Evolutionary conservation across 1,139 yeast genomes (phyloP).

Genomic region (Yamadazyma atlantica): DNA sequence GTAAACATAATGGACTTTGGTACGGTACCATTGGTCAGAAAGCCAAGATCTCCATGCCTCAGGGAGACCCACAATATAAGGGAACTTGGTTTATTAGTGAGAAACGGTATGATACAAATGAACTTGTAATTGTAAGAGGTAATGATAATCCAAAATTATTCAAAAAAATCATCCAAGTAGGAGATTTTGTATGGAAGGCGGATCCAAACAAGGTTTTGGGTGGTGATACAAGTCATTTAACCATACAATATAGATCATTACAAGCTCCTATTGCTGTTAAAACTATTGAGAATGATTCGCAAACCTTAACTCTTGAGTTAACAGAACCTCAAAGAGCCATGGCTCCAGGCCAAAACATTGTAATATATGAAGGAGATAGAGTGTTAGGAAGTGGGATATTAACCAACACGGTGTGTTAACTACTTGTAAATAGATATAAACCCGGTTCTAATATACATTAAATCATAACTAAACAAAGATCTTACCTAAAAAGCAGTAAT

Average conservation of each 20-base stretch:
- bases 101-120: conserved; percentile 62
- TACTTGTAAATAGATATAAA: not conserved
- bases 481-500: conserved; percentile 39
- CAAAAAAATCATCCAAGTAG: conserved; percentile 41
- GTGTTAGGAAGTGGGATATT: conserved; percentile 77
- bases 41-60: conserved; percentile 48
- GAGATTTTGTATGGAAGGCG: conserved; percentile 41
- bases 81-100: conserved; percentile 90
- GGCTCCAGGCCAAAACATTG: conserved; percentile 88
- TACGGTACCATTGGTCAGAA: conserved; percentile 92
- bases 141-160: conserved; percentile 59
- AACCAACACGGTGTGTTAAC: conserved; percentile 12
- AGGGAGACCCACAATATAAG: conserved; percentile 58
- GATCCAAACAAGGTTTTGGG: conserved; percentile 6
- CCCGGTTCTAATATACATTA: conserved; percentile 8
- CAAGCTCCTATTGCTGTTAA: conserved; percentile 50
- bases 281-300: conserved; percentile 12
- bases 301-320: conserved; percentile 32
- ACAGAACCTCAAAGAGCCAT: conserved; percentile 60
- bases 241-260: conserved; percentile 68
- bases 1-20: conserved; percentile 86
- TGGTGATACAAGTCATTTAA: conserved; percentile 23
- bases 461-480: conserved; percentile 1
- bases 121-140: conserved; percentile 77
- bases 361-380: conserved; percentile 62